These are phyloP conservation scores for Flaveria sonorensis DNA, from an alignment of 129 eudicot genomes.

Conservation along the genomic window DNA sequence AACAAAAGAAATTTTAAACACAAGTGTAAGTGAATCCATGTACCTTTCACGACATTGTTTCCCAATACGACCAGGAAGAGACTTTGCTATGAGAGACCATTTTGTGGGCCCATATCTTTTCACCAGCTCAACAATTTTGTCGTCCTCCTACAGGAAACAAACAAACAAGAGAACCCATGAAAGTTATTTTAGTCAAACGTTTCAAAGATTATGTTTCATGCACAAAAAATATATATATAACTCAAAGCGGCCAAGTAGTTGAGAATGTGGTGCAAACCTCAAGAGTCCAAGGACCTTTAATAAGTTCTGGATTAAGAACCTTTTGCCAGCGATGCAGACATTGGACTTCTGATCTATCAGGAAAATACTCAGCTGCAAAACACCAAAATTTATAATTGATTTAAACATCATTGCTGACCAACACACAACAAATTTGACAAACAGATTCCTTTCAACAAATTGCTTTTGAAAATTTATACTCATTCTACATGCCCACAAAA, in stretches of 20 bases:
- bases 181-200: not conserved
- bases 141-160: constrained; percentile 75
- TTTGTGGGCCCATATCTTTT: constrained; percentile 85
- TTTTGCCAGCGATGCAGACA: constrained; percentile 99
- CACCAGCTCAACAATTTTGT: constrained; percentile 71
- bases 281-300: constrained; percentile 98
- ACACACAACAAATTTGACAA: not conserved
- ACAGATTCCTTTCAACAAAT: not conserved
- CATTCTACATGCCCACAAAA: not conserved
- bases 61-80: constrained; percentile 96
- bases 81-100: constrained; percentile 95
- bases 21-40: not conserved
- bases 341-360: constrained; percentile 95
- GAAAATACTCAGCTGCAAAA: constrained; percentile 86
- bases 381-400: constrained; percentile 30
- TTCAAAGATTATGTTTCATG: not conserved
- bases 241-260: not conserved
- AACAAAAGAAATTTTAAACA: not conserved
- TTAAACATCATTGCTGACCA: not conserved
- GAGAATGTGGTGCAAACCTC: constrained; percentile 58
- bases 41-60: constrained; percentile 99
- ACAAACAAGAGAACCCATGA: constrained; percentile 17
- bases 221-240: constrained; percentile 3
- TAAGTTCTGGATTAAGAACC: constrained; percentile 97
- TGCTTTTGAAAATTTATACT: not conserved